Base-by-base conservation (phyloP, 305 asterid species). In the Solanum chacoense region DNA sequence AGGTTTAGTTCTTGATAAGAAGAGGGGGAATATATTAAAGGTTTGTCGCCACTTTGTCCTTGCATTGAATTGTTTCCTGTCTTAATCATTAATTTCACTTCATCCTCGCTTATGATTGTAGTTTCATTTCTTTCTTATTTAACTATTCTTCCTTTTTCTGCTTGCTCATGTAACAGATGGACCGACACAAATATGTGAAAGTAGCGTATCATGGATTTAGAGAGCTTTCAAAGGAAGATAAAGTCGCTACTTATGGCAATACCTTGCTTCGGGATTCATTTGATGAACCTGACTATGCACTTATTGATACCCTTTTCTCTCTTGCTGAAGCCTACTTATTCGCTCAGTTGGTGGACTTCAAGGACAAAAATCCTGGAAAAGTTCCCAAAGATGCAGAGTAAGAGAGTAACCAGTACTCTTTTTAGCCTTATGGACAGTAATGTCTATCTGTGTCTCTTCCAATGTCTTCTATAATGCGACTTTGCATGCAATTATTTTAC, bases 291-390 rank as follows among this genome's bases (percentile, higher is more conserved):
- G 98, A 95, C 85, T 97, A 96, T 92, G 98, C 98, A 87, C 94
- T 96, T 77, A 95, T 96, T 76, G 99, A 97, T 91, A 97, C 99
- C 84, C 97, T 96, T 76, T 97, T 97, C 94, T 95, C 98, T 81
- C 96, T 97, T 72, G 99, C 98, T 71, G 99, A 95, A 93, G 97
- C 98, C 76, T 97, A 97, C 90, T 93, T 97, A 83, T 96, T 97
- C 92, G 99, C 99, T 40, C 99, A 97, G 92, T 98, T 97, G 87
- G 98, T 97, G 91, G 98, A 95, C 93, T 95, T 93, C 92, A 96
- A 93, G 94, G 99, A 97, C 92, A 94, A 93, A 59, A 95, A 96
- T 93, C 97, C 95, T 7, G 98, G 95, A 89, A 95, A 94, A 93
- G 89, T 97, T 91, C 93, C 95, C 18, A 67, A 72, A 55, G 90